Base-by-base conservation (phyloP, 2,329 filamentous ascomycete genomes). In the Ceratocystis albifundus region DNA sequence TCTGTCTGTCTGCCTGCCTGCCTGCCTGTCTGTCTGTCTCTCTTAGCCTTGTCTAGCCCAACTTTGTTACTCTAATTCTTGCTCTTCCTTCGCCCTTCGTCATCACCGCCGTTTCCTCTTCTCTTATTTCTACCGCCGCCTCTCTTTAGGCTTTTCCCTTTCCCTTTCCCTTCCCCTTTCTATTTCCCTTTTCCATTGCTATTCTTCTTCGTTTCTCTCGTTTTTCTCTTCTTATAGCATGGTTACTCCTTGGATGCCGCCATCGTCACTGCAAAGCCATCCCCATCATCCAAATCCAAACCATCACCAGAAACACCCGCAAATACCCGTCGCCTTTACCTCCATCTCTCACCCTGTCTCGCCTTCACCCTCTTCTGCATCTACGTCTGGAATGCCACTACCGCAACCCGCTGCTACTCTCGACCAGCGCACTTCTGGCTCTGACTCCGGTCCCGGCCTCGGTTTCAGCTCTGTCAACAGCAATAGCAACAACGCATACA, bases 251-350 rank as follows among this genome's bases (percentile, higher is more conserved):
- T 41, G 36, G 36, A 41, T 41, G 36, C 10, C 36, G 36, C 36
- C 36, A 10, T 41, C 36, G 36, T 41, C 25, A 48, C 61, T 36
- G 12, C 32, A 36, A 2, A n/a, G n/a, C 57, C 57, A 36, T 70
- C 70, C 72, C 75, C 70, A 74, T 72, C 65, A 65, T 66, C 70
- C 68, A 57, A 68, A 65, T 66, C 70, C 68, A 57, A 68, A 71
- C 12, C 57, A 61, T 70, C 70, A 72, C 75, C 70, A 74, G 72
- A 32, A 45, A 62, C 61, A 45, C 61, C 30, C 22, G 32, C 61
- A n/a, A 22, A 17, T 5, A 48, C 61, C 36, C 41, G 32, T 30
- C 44, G 28, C 41, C 25, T 15, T 17, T 7, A 5, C 32, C 53
- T 32, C 53, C 8, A 17, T 25, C 53, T 30, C 28, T 20, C n/a